A percentile compares a stretch with the other conserved stretches of the same genome.
Evolutionary conservation across 2,329 filamentous ascomycete species (phyloP).

Genomic region (Fusarium albidum): DNA sequence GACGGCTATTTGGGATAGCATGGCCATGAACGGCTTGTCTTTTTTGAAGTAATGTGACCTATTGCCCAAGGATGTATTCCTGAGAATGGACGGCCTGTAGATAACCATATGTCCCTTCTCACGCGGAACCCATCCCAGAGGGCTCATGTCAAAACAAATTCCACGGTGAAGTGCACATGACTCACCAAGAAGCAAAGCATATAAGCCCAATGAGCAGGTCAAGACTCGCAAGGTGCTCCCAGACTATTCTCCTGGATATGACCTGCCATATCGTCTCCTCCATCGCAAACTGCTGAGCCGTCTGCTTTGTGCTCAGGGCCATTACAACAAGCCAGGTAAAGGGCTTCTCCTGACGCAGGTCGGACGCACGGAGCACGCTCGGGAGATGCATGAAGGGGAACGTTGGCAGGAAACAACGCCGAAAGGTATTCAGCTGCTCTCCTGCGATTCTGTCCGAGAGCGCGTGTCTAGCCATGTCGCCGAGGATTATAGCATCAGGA

Average conservation of each 20-base stretch:
- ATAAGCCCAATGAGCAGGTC: constrained; percentile 43
- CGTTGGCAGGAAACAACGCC: constrained; percentile 15
- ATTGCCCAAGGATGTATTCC: constrained; percentile 13
- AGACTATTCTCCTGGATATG: constrained; percentile 35
- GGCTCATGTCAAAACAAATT: too few species aligned
- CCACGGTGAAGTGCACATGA: not conserved
- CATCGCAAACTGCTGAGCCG: constrained; percentile 36
- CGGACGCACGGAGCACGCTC: constrained; percentile 18
- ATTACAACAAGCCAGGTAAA: constrained; percentile 51
- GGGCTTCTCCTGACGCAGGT: constrained; percentile 44
- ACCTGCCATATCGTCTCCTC: constrained; percentile 37
- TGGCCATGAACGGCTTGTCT: constrained; percentile 48
- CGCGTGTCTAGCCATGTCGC: constrained; percentile 11
- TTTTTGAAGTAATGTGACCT: constrained; percentile 35
- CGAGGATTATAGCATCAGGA: not conserved
- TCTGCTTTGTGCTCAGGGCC: constrained; percentile 38
- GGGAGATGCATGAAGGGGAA: constrained; percentile 42
- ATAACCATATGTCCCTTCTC: not conserved
- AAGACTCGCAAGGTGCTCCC: constrained; percentile 36
- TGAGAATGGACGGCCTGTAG: too few species aligned
- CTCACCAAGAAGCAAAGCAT: constrained; percentile 41
- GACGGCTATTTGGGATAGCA: constrained; percentile 47
- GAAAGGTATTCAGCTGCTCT: constrained; percentile 21
- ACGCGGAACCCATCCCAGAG: too few species aligned
- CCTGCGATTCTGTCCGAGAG: constrained; percentile 12